Base-by-base conservation (phyloP, 805 yeast species). In the Candida odintsovae region DNA sequence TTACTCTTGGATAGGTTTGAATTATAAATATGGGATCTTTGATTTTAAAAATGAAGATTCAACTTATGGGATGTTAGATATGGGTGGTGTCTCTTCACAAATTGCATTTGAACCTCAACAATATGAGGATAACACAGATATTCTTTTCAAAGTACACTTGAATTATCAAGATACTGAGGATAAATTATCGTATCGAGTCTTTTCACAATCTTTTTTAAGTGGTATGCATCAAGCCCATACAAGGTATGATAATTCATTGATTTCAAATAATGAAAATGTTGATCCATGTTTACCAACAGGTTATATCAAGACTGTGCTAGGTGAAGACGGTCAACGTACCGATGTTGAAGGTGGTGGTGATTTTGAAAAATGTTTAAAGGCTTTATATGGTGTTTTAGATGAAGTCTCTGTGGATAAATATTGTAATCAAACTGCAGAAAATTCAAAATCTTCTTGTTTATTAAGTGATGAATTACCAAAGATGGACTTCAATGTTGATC, bases 61-160 rank as follows among this genome's bases (percentile, higher is more conserved):
- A 40, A 75, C 85, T 0, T 79, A 72, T 49, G 88, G 87, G 0
- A 92, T 90, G 56, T 82, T 94, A 86, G 99, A 94, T 63, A 92
- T 94, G 98, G 99, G 99, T 15, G 99, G 99, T 6, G 98, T 97
- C 0, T 89, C 97, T 1, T 87, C 97, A 0, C 87, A 82, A 57
- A 76, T 82, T 19, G 80, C 80, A 3, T 82, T 81, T 54, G 78
- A 73, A 59, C 87, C 88, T 1, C 73, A 75, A 53, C 42, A 50
- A 19, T 67, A 75, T 1, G 79, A 75, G 11, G 46, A 38, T 46
- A 80, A 76, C 48, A 56, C 64, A 21, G 74, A 75, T 43, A 70
- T 73, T 38, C 56, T 80, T 41, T 76, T 72, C 54, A 67, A 64
- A 38, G 55, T 82, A 2, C 65, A 67, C n/a, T 61, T 82, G 29